phyloP scores from a whole-genome alignment of 441 rosid genomes.

The Pelargonium hybrid region DNA sequence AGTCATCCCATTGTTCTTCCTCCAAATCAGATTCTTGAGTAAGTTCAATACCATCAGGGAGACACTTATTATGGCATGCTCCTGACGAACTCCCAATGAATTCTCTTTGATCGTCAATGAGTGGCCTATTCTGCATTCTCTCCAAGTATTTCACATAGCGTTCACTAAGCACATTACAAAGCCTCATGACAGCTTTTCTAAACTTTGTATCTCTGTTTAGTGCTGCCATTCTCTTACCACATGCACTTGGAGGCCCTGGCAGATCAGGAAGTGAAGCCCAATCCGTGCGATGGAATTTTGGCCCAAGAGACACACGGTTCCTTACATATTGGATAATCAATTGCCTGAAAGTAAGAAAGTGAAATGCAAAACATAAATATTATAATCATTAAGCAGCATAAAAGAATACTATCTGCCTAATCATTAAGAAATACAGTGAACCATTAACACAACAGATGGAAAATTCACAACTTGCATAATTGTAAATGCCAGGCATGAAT shows the following conservation, averaged over 20 bases:
- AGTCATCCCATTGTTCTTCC: constrained; percentile 81
- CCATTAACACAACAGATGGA: not conserved
- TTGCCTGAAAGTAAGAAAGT: constrained; percentile 47
- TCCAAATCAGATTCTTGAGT: constrained; percentile 31
- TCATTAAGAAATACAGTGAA: not conserved
- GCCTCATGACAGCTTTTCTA: constrained; percentile 64
- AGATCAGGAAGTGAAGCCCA: constrained; percentile 65
- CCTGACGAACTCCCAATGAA: constrained; percentile 29
- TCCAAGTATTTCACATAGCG: constrained; percentile 59
- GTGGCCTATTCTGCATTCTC: constrained; percentile 33
- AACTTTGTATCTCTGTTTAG: constrained; percentile 49
- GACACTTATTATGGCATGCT: constrained; percentile 19
- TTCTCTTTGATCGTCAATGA: constrained; percentile 28
- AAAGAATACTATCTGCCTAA: not conserved
- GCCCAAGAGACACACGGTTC: constrained; percentile 70
- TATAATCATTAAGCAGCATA: not conserved
- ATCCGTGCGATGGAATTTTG: constrained; percentile 64
- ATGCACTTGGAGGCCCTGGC: constrained; percentile 56
- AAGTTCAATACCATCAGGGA: constrained; percentile 24
- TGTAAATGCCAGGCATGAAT: not conserved
- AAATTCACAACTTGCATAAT: not conserved
- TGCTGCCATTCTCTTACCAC: constrained; percentile 57
- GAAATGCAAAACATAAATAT: not conserved
- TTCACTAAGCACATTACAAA: constrained; percentile 70
- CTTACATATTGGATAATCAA: constrained; percentile 62